phyloP scores from a whole-genome alignment of 1,139 yeast genomes.

The Yamadazyma aaseri region DNA sequence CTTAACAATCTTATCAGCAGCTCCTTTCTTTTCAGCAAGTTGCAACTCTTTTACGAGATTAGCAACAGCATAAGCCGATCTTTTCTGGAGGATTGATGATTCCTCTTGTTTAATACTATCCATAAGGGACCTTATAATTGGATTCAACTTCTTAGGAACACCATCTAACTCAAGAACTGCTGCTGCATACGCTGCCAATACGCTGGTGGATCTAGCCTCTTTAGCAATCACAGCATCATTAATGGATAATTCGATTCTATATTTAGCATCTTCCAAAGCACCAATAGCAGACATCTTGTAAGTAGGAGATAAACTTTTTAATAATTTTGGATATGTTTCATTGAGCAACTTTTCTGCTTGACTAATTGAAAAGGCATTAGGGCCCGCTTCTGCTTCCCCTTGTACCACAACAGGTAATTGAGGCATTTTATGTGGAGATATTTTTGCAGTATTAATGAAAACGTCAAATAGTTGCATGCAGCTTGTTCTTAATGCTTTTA shows the following conservation, averaged over 20 bases:
- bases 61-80: conserved; percentile 72
- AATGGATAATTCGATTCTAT: conserved; percentile 63
- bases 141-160: conserved; percentile 83
- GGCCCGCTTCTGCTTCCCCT: conserved; percentile 94
- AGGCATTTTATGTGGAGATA: conserved; percentile 76
- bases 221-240: conserved; percentile 63
- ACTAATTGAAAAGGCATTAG: conserved; percentile 82
- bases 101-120: conserved; percentile 85
- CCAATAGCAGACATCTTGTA: conserved; percentile 71
- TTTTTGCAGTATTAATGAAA: conserved; percentile 72
- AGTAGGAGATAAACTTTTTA: conserved; percentile 65
- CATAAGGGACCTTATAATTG: conserved; percentile 88
- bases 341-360: conserved; percentile 70
- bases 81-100: conserved; percentile 59
- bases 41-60: conserved; percentile 59
- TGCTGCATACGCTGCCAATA: conserved; percentile 75
- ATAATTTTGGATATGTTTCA: conserved; percentile 66
- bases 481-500: conserved; percentile 82
- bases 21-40: conserved; percentile 57
- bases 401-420: conserved; percentile 85
- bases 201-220: conserved; percentile 55
- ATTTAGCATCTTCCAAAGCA: conserved; percentile 76
- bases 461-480: conserved; percentile 80
- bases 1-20: conserved; percentile 84
- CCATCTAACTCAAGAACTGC: conserved; percentile 62